Percentiles rank a stretch among this genome's conserved stretches.
Conservation (phyloP, 257 asterid species). For the Coffea eugenioides region DNA sequence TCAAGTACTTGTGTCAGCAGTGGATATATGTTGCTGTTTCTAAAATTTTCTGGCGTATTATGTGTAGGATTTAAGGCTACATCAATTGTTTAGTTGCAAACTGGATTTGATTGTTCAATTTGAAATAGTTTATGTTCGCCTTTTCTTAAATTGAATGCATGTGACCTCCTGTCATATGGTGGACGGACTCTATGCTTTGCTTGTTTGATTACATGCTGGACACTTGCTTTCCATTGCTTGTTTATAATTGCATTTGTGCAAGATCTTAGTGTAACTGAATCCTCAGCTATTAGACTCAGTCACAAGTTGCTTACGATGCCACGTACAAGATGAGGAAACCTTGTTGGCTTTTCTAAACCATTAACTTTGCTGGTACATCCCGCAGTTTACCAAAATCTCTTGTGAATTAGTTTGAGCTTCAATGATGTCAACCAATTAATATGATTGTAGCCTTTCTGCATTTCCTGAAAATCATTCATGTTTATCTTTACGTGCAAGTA, state of each 20-base stretch:
- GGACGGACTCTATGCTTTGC: neutral
- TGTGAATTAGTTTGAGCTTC: neutral
- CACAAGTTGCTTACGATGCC: neutral
- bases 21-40: conserved; percentile 16
- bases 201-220: neutral
- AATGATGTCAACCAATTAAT: neutral
- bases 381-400: neutral
- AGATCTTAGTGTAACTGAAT: neutral
- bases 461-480: too few relatives aligned
- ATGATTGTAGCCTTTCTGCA: neutral
- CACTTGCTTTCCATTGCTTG: neutral
- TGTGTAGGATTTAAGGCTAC: conserved; percentile 13
- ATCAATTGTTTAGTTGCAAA: conserved; percentile 18
- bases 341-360: neutral
- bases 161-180: neutral
- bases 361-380: neutral
- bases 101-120: conserved; percentile 4
- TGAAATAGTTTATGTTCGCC: conserved; percentile 11
- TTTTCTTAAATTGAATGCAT: conserved; percentile 6
- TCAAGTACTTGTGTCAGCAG: conserved; percentile 16
- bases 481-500: too few relatives aligned
- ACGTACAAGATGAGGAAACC: too few relatives aligned
- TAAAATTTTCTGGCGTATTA: conserved; percentile 18
- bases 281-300: neutral
- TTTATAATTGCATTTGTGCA: neutral